These are phyloP conservation scores for Globisporangium solare DNA, from an alignment of 352 stramenopile species.

Conservation along the genomic window DNA sequence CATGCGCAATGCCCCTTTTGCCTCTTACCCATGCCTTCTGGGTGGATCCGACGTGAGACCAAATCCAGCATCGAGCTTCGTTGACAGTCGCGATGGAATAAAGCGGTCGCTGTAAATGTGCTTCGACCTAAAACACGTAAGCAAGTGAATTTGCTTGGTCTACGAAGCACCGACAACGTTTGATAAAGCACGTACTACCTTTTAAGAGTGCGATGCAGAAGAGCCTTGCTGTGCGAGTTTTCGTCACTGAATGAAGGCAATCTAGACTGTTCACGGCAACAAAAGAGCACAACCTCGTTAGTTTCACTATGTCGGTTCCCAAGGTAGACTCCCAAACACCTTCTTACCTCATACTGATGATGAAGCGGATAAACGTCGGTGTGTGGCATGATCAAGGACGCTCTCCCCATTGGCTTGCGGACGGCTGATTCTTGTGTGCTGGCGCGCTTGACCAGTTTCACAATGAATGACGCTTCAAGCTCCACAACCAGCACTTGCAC, in stretches of 20 bases:
- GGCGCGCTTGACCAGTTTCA: neutral
- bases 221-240: conserved; percentile 25
- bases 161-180: neutral
- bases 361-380: conserved; percentile 24
- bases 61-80: conserved; percentile 76
- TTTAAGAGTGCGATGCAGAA: conserved; percentile 49
- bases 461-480: neutral
- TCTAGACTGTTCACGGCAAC: conserved; percentile 18
- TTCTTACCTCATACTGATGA: conserved; percentile 38
- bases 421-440: neutral
- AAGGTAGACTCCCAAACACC: neutral
- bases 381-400: conserved; percentile 9
- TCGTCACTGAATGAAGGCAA: conserved; percentile 27
- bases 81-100: conserved; percentile 68
- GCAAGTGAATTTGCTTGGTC: neutral
- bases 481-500: neutral
- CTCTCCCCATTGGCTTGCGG: conserved; percentile 7
- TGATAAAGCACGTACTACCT: conserved; percentile 28
- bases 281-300: neutral
- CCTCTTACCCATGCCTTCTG: conserved; percentile 16
- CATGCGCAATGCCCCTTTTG: neutral
- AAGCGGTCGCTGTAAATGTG: conserved; percentile 88
- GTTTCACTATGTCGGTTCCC: neutral
- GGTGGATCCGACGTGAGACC: conserved; percentile 47
- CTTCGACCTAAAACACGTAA: conserved; percentile 38